A percentile compares a stretch with the other conserved stretches of the same genome.
phyloP scores from a whole-genome alignment of 73 alveolate species.

The Diophrys sp. region DNA sequence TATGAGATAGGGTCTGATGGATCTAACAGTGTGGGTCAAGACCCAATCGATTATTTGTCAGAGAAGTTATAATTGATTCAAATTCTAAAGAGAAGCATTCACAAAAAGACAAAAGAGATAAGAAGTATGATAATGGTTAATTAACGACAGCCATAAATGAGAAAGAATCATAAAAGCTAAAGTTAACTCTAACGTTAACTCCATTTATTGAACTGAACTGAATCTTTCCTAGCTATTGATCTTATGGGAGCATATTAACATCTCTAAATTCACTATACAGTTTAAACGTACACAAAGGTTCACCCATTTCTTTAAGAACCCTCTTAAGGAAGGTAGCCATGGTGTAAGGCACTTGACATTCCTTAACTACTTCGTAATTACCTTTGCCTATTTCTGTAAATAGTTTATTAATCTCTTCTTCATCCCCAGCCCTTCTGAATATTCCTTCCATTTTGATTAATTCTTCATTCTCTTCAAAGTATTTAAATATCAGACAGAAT shows the following conservation, averaged over 20 bases:
- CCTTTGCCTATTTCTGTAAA: conserved; percentile 22
- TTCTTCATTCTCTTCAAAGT: conserved; percentile 27
- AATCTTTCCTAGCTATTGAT: conserved; percentile 5
- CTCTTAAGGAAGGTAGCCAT: conserved; percentile 37
- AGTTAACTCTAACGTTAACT: too few species aligned
- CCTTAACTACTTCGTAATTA: conserved; percentile 9
- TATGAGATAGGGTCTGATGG: too few species aligned
- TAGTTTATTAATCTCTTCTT: conserved; percentile 18
- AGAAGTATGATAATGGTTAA: too few species aligned
- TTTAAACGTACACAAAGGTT: conserved; percentile 38
- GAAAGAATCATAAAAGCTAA: too few species aligned
- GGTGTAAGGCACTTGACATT: conserved; percentile 29
- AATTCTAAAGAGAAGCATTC: too few species aligned
- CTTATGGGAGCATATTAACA: conserved; percentile 7
- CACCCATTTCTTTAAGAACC: conserved; percentile 43
- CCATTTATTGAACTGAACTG: too few species aligned
- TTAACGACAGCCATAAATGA: too few species aligned
- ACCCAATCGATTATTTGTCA: too few species aligned
- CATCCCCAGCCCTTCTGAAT: conserved; percentile 30
- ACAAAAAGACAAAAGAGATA: too few species aligned
- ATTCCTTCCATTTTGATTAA: conserved; percentile 40
- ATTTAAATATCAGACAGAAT: conserved; percentile 25
- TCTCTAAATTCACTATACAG: conserved; percentile 28
- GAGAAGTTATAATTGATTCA: too few species aligned
- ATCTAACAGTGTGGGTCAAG: too few species aligned